phyloP scores from a whole-genome alignment of 1,139 yeast species.

The Zhuliangozyma parablackwelliae region DNA sequence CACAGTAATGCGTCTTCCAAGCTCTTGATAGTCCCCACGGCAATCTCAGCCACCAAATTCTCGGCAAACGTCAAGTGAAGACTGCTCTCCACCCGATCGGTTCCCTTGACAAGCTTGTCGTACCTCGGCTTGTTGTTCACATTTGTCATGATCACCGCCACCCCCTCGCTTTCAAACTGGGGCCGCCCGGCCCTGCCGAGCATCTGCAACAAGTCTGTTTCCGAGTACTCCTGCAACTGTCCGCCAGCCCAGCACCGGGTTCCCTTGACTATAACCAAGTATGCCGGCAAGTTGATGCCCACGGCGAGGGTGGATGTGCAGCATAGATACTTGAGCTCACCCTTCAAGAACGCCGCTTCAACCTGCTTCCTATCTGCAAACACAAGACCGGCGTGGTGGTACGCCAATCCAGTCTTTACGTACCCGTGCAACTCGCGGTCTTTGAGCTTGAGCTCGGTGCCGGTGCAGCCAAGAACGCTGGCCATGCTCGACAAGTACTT shows the following conservation, averaged over 20 bases:
- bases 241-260: conserved; percentile 50
- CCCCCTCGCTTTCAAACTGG: conserved; percentile 49
- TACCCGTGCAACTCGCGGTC: conserved; percentile 26
- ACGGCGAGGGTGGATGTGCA: conserved; percentile 60
- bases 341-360: conserved; percentile 41
- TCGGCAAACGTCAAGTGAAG: conserved; percentile 43
- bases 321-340: conserved; percentile 41
- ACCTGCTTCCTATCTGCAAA: conserved; percentile 39
- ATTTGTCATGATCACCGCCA: conserved; percentile 50
- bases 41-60: conserved; percentile 47
- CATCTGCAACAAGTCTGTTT: conserved; percentile 57
- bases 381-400: conserved; percentile 57
- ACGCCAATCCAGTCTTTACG: conserved; percentile 39
- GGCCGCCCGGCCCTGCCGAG: conserved; percentile 60
- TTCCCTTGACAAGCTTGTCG: conserved; percentile 39
- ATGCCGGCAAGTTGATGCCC: conserved; percentile 62
- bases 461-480: not conserved
- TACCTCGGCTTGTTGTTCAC: conserved; percentile 28
- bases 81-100: conserved; percentile 46
- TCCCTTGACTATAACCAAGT: conserved; percentile 55
- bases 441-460: conserved; percentile 7
- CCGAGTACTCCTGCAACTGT: conserved; percentile 48
- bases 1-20: conserved; percentile 41
- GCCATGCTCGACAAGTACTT: conserved; percentile 22
- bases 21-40: conserved; percentile 35